A percentile compares a stretch with the other conserved stretches of the same genome.
Evolutionary conservation across 495 filamentous ascomycete species (phyloP).

Genomic region (Chaetomidium leptoderma): DNA sequence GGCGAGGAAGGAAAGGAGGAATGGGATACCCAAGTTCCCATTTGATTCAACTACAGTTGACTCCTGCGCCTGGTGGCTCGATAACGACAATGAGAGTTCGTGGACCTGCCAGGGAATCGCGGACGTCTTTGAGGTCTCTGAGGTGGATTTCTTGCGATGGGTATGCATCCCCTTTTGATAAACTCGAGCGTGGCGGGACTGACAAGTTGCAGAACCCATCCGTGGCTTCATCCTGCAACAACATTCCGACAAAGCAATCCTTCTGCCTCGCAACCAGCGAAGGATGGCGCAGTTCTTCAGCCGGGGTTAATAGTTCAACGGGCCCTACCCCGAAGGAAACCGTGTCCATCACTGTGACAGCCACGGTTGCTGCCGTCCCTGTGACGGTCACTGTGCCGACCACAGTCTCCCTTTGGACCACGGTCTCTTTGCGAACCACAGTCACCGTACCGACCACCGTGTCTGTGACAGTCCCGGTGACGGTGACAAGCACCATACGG

Average conservation of each 20-base stretch:
- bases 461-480: neutral
- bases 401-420: no score
- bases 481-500: neutral
- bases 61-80: neutral
- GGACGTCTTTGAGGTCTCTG: neutral
- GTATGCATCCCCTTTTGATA: neutral
- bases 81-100: neutral
- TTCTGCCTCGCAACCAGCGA: no score
- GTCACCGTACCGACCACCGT: neutral
- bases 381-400: no score
- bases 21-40: neutral
- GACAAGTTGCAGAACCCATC: no score
- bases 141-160: neutral
- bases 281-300: no score
- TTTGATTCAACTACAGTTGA: neutral
- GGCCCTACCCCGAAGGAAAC: no score
- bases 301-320: no score
- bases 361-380: no score
- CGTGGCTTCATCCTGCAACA: no score
- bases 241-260: no score
- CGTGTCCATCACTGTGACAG: no score
- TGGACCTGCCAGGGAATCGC: neutral
- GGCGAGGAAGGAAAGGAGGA: neutral
- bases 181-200: neutral
- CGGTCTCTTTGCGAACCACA: no score